Percentiles rank a stretch among this genome's conserved stretches.
phyloP scores from a whole-genome alignment of 176 grass and related monocot genomes.

The Oryza glumipatula region DNA sequence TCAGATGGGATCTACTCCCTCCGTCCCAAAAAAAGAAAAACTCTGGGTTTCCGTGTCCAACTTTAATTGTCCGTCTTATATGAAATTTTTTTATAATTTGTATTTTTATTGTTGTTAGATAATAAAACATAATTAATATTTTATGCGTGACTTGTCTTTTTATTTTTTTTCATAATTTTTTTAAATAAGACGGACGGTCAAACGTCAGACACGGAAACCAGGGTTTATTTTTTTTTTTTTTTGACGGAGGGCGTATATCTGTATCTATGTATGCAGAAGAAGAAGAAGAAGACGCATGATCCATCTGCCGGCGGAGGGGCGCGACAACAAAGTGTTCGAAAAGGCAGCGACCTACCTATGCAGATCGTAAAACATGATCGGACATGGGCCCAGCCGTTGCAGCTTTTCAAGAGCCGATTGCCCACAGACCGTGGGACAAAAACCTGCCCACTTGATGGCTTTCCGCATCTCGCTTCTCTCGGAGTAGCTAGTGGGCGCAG shows the following conservation, averaged over 20 bases:
- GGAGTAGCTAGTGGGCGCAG: not conserved
- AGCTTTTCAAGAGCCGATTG: constrained; percentile 19
- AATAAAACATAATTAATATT: too few relatives aligned
- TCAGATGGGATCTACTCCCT: not conserved
- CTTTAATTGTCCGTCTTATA: too few relatives aligned
- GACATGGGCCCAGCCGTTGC: not conserved
- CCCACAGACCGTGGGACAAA: not conserved
- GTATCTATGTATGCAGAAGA: not conserved
- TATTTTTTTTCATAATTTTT: too few relatives aligned
- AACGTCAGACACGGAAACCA: too few relatives aligned
- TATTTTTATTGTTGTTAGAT: too few relatives aligned
- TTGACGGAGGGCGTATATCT: not conserved
- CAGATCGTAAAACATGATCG: constrained; percentile 29
- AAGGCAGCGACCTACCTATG: not conserved
- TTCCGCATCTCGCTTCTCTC: not conserved
- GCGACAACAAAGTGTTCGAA: not conserved
- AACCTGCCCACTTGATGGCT: constrained; percentile 13
- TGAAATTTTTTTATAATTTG: too few relatives aligned
- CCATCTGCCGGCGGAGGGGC: not conserved
- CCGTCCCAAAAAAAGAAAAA: too few relatives aligned
- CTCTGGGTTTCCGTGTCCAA: too few relatives aligned
- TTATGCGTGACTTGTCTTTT: too few relatives aligned
- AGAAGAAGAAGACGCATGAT: too few relatives aligned
- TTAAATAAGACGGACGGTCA: too few relatives aligned
- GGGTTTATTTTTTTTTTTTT: too few relatives aligned